These are phyloP conservation scores for Saturnispora diversa DNA, from an alignment of 805 yeast genomes.

Conservation along the genomic window DNA sequence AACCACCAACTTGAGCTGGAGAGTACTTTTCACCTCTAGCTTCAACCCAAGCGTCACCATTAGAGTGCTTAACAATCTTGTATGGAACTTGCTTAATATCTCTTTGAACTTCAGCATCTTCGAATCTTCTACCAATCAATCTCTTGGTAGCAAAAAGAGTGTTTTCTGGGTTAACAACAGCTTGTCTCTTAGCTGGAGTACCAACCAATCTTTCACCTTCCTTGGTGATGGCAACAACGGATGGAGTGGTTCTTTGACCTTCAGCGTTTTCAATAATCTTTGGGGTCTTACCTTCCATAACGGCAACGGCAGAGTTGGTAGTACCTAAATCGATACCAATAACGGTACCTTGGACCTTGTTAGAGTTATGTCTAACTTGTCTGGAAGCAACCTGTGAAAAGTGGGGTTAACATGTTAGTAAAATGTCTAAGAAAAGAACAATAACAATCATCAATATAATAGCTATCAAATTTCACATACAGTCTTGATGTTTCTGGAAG, in stretches of 20 bases:
- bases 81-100: slow-evolving; percentile 60
- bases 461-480: slow-evolving; percentile 20
- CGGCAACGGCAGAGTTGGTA: slow-evolving; percentile 80
- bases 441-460: no score
- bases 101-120: slow-evolving; percentile 61
- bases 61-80: slow-evolving; percentile 46
- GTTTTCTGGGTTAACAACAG: slow-evolving; percentile 64
- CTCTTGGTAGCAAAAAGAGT: slow-evolving; percentile 80
- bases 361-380: slow-evolving; percentile 30
- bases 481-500: slow-evolving; percentile 29
- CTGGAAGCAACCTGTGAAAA: slow-evolving; percentile 14
- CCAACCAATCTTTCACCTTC: slow-evolving; percentile 47
- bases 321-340: slow-evolving; percentile 83
- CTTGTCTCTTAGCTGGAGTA: slow-evolving; percentile 68
- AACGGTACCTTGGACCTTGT: slow-evolving; percentile 37
- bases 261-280: slow-evolving; percentile 67
- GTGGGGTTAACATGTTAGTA: not conserved
- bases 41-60: slow-evolving; percentile 66
- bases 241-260: slow-evolving; percentile 75
- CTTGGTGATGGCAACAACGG: slow-evolving; percentile 60
- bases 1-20: slow-evolving; percentile 68
- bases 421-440: no score
- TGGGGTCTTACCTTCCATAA: slow-evolving; percentile 56
- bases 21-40: slow-evolving; percentile 42
- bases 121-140: slow-evolving; percentile 64